Percentiles rank a stretch among this genome's conserved stretches.
Evolutionary conservation across 805 yeast genomes (phyloP).

Genomic region (Barnettozyma salicaria): DNA sequence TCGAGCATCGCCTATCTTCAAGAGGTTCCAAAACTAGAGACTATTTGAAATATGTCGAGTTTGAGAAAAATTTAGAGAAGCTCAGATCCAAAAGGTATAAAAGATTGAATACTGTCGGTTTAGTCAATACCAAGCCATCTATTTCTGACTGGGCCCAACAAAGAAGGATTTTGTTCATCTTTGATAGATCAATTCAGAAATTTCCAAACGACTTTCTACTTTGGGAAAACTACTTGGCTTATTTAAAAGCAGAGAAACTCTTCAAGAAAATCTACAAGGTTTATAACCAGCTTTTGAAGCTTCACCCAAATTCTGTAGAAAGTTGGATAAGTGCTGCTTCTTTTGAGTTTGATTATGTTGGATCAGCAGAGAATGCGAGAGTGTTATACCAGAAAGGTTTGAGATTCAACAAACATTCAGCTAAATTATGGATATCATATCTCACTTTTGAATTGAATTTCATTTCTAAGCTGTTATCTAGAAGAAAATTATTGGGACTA

Average conservation of each 20-base stretch:
- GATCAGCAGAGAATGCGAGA: conserved; percentile 85
- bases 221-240: conserved; percentile 74
- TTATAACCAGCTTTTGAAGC: conserved; percentile 68
- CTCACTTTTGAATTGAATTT: conserved; percentile 84
- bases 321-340: conserved; percentile 95
- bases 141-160: conserved; percentile 84
- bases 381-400: conserved; percentile 78
- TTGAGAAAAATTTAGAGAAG: conserved; percentile 73
- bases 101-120: conserved; percentile 50
- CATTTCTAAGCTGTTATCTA: conserved; percentile 72
- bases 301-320: conserved; percentile 86
- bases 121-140: conserved; percentile 54
- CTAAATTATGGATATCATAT: conserved; percentile 76
- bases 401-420: conserved; percentile 71
- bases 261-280: conserved; percentile 68
- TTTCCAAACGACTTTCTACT: conserved; percentile 72
- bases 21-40: conserved; percentile 78
- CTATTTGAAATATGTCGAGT: conserved; percentile 70
- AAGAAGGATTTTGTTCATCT: conserved; percentile 74
- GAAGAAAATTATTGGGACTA: conserved; percentile 78
- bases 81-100: conserved; percentile 65
- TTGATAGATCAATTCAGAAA: conserved; percentile 72
- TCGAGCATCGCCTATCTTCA: conserved; percentile 83
- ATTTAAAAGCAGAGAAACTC: conserved; percentile 60
- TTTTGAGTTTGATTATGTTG: conserved; percentile 84